Percentiles rank a stretch among this genome's conserved stretches.
Conservation (phyloP, 208 protist species). For the Leishmania martiniquensis region DNA sequence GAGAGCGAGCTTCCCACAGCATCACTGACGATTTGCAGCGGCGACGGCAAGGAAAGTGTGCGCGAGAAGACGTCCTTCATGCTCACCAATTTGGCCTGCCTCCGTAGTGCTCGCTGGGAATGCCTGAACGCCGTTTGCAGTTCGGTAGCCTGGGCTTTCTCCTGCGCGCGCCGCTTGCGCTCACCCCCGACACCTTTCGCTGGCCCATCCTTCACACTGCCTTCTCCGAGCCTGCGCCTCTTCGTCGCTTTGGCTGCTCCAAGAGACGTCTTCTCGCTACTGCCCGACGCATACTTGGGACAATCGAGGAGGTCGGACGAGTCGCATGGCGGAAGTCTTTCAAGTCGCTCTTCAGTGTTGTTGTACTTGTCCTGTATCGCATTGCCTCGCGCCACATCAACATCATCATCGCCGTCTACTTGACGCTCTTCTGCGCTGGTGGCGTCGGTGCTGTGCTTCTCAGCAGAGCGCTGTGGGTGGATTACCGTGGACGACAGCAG, state of each 20-base stretch:
- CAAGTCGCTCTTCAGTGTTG: conserved; percentile 21
- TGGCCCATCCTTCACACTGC: neutral
- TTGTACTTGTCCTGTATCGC: conserved; percentile 31
- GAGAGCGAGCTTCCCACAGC: neutral
- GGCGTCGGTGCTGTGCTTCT: neutral
- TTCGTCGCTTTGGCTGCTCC: neutral
- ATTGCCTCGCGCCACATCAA: conserved; percentile 1
- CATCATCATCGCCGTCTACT: neutral
- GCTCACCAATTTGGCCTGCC: conserved; percentile 61
- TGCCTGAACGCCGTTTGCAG: conserved; percentile 51
- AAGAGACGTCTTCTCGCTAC: neutral
- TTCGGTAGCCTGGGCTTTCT: conserved; percentile 36
- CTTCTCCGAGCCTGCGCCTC: conserved; percentile 8
- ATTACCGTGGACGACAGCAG: neutral
- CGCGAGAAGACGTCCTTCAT: conserved; percentile 66
- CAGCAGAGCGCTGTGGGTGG: neutral
- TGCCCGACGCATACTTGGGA: neutral
- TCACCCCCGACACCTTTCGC: neutral
- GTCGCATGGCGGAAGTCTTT: conserved; percentile 11
- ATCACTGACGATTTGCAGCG: neutral
- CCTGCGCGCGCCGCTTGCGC: conserved; percentile 17
- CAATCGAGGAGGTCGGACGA: neutral
- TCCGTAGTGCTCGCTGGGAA: conserved; percentile 69
- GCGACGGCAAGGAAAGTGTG: conserved; percentile 13
- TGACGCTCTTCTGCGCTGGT: neutral